Conservation (phyloP, 1,284 basidiomycete species). For the Cystobasidiaceae sp. region DNA sequence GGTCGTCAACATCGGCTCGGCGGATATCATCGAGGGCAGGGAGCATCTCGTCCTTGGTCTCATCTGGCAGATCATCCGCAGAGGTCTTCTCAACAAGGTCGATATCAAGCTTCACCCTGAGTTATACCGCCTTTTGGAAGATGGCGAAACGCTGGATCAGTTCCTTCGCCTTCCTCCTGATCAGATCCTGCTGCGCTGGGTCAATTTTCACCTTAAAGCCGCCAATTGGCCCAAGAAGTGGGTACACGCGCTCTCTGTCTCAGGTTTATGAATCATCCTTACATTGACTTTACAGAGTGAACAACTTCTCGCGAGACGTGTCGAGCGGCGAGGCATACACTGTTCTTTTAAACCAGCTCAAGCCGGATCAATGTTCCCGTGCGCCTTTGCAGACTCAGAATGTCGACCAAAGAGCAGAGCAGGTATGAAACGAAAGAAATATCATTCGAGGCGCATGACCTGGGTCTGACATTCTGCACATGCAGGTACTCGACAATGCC, state of each 20-base stretch:
- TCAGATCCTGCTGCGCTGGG: slow-evolving; percentile 94
- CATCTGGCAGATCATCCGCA: slow-evolving; percentile 97
- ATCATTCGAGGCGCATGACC: not conserved
- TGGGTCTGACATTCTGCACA: not conserved
- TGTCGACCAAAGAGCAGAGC: slow-evolving; percentile 74
- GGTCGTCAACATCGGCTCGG: slow-evolving; percentile 95
- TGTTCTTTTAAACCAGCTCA: slow-evolving; percentile 87
- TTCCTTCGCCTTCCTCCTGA: slow-evolving; percentile 89
- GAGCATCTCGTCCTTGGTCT: slow-evolving; percentile 97
- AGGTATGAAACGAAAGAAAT: slow-evolving; percentile 50
- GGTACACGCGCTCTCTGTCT: slow-evolving; percentile 32
- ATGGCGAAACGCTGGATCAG: slow-evolving; percentile 94
- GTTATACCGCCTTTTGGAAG: slow-evolving; percentile 88
- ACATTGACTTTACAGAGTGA: slow-evolving; percentile 60
- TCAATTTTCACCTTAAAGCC: slow-evolving; percentile 96
- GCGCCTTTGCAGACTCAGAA: slow-evolving; percentile 82
- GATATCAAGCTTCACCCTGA: slow-evolving; percentile 98
- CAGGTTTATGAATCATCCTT: not conserved
- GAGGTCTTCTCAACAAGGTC: slow-evolving; percentile 87
- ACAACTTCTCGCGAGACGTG: slow-evolving; percentile 95
- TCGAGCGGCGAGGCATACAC: slow-evolving; percentile 97
- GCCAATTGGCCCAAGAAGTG: slow-evolving; percentile 83
- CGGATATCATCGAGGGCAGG: slow-evolving; percentile 84
- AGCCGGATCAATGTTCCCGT: slow-evolving; percentile 88
- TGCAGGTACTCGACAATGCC: slow-evolving; percentile 81